Percentiles rank a stretch among this genome's conserved stretches.
These are phyloP conservation scores for Fraxinus nigra DNA, from an alignment of 305 asterid species.

Conservation along the genomic window DNA sequence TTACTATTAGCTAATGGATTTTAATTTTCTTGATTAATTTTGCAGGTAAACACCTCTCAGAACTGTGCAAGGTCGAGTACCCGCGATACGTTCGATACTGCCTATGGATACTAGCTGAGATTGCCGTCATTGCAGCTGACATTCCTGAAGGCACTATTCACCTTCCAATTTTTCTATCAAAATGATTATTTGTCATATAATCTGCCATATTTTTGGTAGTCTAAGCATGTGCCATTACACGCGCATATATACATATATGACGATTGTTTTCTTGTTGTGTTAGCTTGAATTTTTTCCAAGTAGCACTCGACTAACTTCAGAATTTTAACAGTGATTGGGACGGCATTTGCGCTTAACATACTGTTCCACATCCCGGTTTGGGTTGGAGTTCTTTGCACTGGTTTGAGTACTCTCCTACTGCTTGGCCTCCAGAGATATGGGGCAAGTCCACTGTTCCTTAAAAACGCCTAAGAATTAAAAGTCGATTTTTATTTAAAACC, in stretches of 20 bases:
- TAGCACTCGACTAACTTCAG: neutral
- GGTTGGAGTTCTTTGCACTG: conserved; percentile 89
- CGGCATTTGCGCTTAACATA: conserved; percentile 88
- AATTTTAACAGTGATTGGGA: conserved; percentile 72
- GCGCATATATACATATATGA: neutral
- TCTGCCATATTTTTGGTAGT: neutral
- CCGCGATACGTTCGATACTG: conserved; percentile 65
- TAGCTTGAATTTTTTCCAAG: neutral
- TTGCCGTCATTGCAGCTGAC: conserved; percentile 93
- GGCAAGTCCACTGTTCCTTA: conserved; percentile 32
- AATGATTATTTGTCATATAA: neutral
- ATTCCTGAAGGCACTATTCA: conserved; percentile 72
- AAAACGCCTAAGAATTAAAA: neutral
- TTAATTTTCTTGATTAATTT: neutral
- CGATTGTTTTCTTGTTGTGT: neutral
- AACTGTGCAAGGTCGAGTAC: conserved; percentile 78
- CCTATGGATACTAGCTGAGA: conserved; percentile 80
- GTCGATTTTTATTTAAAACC: neutral
- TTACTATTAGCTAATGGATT: neutral
- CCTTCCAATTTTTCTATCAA: neutral
- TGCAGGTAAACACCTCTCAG: conserved; percentile 76
- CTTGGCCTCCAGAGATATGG: conserved; percentile 84
- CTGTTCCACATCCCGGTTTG: conserved; percentile 76
- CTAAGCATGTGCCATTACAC: neutral
- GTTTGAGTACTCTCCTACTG: conserved; percentile 77